phyloP scores from a whole-genome alignment of 1,139 yeast genomes.

The Scheffersomyces cryptocercus region DNA sequence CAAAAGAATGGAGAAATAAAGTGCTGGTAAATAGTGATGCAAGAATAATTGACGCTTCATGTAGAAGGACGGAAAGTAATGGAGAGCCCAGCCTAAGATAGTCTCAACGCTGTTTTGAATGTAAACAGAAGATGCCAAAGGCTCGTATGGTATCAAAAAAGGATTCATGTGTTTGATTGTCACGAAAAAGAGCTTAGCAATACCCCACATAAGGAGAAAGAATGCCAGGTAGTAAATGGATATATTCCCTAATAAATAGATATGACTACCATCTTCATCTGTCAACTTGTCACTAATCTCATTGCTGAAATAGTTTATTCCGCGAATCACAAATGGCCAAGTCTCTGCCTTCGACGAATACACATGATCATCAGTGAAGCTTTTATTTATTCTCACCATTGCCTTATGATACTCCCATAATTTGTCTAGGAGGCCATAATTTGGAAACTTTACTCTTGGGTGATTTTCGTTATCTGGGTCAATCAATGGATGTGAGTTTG shows the following conservation, averaged over 20 bases:
- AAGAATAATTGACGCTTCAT: constrained; percentile 35
- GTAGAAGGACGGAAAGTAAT: constrained; percentile 36
- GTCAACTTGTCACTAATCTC: constrained; percentile 15
- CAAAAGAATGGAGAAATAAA: constrained; percentile 35
- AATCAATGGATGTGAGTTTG: constrained; percentile 46
- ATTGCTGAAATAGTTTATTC: constrained; percentile 31
- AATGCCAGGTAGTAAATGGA: constrained; percentile 33
- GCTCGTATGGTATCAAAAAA: constrained; percentile 21
- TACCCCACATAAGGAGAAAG: constrained; percentile 19
- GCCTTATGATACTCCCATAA: constrained; percentile 36
- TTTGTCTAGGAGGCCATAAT: constrained; percentile 25
- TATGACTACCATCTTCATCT: constrained; percentile 28
- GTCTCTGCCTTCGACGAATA: constrained; percentile 34
- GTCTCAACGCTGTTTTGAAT: constrained; percentile 26
- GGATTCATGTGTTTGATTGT: constrained; percentile 34
- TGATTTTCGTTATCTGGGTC: constrained; percentile 24
- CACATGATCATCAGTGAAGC: constrained; percentile 27
- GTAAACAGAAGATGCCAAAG: constrained; percentile 14
- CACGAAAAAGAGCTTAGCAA: constrained; percentile 20
- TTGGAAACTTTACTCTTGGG: constrained; percentile 28
- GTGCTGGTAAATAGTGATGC: constrained; percentile 42
- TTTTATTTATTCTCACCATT: constrained; percentile 31
- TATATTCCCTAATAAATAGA: constrained; percentile 40
- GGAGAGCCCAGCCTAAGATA: constrained; percentile 36
- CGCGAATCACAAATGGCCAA: constrained; percentile 42